Percentiles rank a stretch among this genome's conserved stretches.
Conservation (phyloP, 2,329 filamentous ascomycete genomes). For the Clarireedia hainanense region DNA sequence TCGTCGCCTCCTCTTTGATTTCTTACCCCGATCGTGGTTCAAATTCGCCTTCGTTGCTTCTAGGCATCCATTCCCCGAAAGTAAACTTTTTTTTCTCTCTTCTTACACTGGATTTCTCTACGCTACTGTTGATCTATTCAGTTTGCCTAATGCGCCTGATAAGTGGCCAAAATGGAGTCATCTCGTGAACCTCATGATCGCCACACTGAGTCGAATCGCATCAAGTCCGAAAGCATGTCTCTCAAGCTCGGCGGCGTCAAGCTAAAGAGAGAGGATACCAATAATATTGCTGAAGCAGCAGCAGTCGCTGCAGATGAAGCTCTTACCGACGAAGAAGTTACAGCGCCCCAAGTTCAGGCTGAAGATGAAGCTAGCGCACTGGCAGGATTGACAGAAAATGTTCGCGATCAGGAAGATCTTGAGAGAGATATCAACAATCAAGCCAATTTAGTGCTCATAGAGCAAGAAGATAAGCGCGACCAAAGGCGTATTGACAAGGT, state of each 20-base stretch:
- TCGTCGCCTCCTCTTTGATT: neutral
- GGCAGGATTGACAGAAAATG: conserved; percentile 55
- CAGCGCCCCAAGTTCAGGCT: conserved; percentile 4
- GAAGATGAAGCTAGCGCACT: conserved; percentile 34
- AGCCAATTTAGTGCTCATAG: conserved; percentile 50
- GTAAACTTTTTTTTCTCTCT: neutral
- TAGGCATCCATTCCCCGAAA: neutral
- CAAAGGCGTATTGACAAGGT: conserved; percentile 54
- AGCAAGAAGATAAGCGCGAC: conserved; percentile 56
- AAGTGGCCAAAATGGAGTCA: conserved; percentile 1
- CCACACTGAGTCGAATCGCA: neutral
- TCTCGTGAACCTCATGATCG: neutral
- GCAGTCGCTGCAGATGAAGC: conserved; percentile 17
- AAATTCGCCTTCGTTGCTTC: neutral
- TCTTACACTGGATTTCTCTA: neutral
- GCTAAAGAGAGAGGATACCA: conserved; percentile 14
- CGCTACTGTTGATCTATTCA: neutral
- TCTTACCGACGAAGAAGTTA: conserved; percentile 9
- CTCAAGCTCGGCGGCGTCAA: conserved; percentile 8
- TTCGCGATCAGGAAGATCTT: conserved; percentile 81
- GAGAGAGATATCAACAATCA: conserved; percentile 74
- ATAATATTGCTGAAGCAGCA: conserved; percentile 21
- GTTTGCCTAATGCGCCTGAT: neutral
- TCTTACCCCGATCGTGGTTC: neutral
- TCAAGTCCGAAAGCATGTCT: conserved; percentile 5